Percentiles rank a stretch among this genome's conserved stretches.
These are phyloP conservation scores for Pleurotus eryngii DNA, from an alignment of 768 basidiomycete species.

Conservation along the genomic window DNA sequence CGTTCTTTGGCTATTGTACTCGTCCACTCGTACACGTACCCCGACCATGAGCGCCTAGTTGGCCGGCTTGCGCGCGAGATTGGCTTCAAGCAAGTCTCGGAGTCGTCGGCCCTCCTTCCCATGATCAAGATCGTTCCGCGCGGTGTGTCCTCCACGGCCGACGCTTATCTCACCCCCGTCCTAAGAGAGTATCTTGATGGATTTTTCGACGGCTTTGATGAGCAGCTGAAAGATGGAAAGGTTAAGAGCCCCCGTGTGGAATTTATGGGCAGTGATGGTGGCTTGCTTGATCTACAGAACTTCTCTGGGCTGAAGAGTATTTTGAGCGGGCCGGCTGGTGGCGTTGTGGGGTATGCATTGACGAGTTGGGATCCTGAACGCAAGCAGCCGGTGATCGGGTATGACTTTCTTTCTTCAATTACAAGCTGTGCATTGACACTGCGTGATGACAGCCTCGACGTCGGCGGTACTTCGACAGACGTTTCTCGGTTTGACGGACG, in stretches of 20 bases:
- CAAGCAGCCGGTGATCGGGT: conserved; percentile 83
- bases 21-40: conserved; percentile 90
- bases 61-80: conserved; percentile 71
- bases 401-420: conserved; percentile 21
- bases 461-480: conserved; percentile 95
- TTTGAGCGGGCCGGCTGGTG: conserved; percentile 90
- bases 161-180: conserved; percentile 94
- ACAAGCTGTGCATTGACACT: too few relatives aligned
- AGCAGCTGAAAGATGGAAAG: conserved; percentile 58
- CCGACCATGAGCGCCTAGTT: conserved; percentile 75
- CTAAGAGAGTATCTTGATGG: conserved; percentile 81
- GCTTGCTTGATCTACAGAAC: conserved; percentile 71
- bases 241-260: conserved; percentile 72
- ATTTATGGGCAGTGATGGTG: conserved; percentile 96
- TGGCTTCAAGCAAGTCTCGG: conserved; percentile 89
- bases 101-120: conserved; percentile 82
- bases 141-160: conserved; percentile 88
- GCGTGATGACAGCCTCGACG: conserved; percentile 58
- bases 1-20: conserved; percentile 87
- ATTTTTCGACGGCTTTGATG: conserved; percentile 87
- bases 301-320: conserved; percentile 95
- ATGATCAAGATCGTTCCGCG: conserved; percentile 97
- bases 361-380: conserved; percentile 82
- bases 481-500: conserved; percentile 90
- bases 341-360: conserved; percentile 92